Evolutionary conservation across 2,329 filamentous ascomycete species (phyloP), one percentile per base, ranked within the genome.

Genomic region (Stenocarpella maydis): DNA sequence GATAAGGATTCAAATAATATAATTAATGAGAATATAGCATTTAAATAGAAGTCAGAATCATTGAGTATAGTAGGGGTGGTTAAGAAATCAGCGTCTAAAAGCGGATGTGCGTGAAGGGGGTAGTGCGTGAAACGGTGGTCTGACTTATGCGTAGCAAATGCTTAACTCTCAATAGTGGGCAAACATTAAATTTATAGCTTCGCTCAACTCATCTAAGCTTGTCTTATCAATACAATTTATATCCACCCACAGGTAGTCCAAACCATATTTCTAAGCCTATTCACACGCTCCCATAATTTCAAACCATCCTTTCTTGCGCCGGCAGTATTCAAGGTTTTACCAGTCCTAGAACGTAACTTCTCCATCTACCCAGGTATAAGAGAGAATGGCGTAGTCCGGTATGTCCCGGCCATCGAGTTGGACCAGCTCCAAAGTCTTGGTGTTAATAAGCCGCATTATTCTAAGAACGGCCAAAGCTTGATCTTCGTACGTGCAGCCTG

Each of bases 191-290:
- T 73, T 47, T 10, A 47, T 73, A 2, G 72, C 72, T 43, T 76
- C 73, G 12, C 70, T 69, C 7, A 76, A 58, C 49, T 76, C 75
- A 1, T 69, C 68, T 34, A 71, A 74, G 68, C 72, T 75, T 21
- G 58, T 68, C 50, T 76, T 76, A 67, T 76, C 73, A 39, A 77
- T 77, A 58, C 75, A 77, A 52, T 73, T 75, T 0, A 74, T 76
- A 41, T 76, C 75, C 15, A 74, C 61, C 75, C 75, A 76, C 8
- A 70, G 68, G 63, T 74, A 74, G 2, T 58, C 17, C 7, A 70
- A 17, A 12, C 65, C 65, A 8, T 50, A 8, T 6, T 52, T 15
- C 3, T 31, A n/a, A 2, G 74, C 73, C 1, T 69, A 45, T 12
- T 70, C 7, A 24, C 71, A 72, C 0, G 68, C 52, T 10, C 15